Conservation (phyloP, 768 basidiomycete species). For the Boletus tomentosulus region DNA sequence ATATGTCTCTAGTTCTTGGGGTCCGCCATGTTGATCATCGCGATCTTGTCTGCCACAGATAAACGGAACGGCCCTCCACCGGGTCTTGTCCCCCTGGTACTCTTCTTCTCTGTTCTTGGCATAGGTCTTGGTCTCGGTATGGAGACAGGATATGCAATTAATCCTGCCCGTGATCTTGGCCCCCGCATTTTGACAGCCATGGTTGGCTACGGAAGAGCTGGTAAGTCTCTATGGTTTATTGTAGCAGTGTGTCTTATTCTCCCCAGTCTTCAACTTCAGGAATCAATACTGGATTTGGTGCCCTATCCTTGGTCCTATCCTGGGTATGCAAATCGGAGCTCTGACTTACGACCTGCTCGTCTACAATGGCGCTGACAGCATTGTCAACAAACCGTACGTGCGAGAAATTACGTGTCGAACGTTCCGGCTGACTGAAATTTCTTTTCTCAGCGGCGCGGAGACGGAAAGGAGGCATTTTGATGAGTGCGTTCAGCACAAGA, state of each 20-base stretch:
- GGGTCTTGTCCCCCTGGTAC: slow-evolving; percentile 49
- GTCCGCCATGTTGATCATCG: slow-evolving; percentile 50
- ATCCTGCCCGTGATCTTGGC: slow-evolving; percentile 71
- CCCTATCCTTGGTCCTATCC: slow-evolving; percentile 54
- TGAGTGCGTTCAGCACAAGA: slow-evolving; percentile 1
- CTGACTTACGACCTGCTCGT: slow-evolving; percentile 57
- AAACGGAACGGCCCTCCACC: slow-evolving; percentile 47
- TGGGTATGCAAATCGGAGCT: slow-evolving; percentile 53
- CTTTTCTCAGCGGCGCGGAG: slow-evolving; percentile 8
- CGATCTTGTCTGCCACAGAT: slow-evolving; percentile 52
- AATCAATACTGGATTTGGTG: slow-evolving; percentile 77
- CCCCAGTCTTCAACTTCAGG: slow-evolving; percentile 24
- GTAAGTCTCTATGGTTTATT: slow-evolving; percentile 33
- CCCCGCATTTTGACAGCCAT: slow-evolving; percentile 66
- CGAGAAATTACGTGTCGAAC: not conserved
- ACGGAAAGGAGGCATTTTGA: slow-evolving; percentile 16
- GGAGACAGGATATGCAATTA: slow-evolving; percentile 64
- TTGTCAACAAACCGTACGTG: slow-evolving; percentile 50
- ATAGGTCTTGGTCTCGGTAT: slow-evolving; percentile 56
- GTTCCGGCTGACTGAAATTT: not conserved
- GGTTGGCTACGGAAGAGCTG: slow-evolving; percentile 59
- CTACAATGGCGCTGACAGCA: slow-evolving; percentile 52
- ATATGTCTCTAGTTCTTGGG: slow-evolving; percentile 45
- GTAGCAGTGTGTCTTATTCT: not conserved
- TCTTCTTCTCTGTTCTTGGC: slow-evolving; percentile 58